Percentiles rank a stretch among this genome's conserved stretches.
Evolutionary conservation across 2,329 filamentous ascomycete genomes (phyloP).

Genomic region (Claviceps spartinae): DNA sequence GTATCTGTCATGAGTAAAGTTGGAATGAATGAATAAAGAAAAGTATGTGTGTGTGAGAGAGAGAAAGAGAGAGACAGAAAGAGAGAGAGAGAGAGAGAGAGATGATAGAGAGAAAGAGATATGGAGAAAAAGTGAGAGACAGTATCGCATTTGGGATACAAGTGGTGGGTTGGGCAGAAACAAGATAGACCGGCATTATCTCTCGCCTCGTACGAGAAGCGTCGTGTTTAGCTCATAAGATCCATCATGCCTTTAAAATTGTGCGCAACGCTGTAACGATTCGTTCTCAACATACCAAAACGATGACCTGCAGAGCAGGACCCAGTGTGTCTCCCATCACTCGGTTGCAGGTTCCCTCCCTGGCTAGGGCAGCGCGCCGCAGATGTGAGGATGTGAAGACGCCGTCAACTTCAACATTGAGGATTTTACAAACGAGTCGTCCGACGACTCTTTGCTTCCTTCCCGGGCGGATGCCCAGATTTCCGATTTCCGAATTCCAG

Average conservation of each 20-base stretch:
- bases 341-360: background rate
- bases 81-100: background rate
- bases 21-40: background rate
- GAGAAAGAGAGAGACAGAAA: background rate
- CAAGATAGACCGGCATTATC: too few relatives aligned
- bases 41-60: background rate
- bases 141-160: background rate
- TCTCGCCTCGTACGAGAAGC: background rate
- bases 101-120: background rate
- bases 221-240: background rate
- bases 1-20: background rate
- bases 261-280: background rate
- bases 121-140: background rate
- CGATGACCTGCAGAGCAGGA: slow-evolving; percentile 57
- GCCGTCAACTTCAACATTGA: background rate
- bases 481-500: background rate
- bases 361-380: background rate
- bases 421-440: background rate
- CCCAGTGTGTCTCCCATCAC: slow-evolving; percentile 15
- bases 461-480: background rate
- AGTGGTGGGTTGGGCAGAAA: background rate
- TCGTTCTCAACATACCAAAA: slow-evolving; percentile 37
- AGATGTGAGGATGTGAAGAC: background rate
- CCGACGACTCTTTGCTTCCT: too few relatives aligned
- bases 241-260: background rate